Evolutionary conservation across 2,329 filamentous ascomycete species (phyloP).

Genomic region (Hypoxylon sp.): DNA sequence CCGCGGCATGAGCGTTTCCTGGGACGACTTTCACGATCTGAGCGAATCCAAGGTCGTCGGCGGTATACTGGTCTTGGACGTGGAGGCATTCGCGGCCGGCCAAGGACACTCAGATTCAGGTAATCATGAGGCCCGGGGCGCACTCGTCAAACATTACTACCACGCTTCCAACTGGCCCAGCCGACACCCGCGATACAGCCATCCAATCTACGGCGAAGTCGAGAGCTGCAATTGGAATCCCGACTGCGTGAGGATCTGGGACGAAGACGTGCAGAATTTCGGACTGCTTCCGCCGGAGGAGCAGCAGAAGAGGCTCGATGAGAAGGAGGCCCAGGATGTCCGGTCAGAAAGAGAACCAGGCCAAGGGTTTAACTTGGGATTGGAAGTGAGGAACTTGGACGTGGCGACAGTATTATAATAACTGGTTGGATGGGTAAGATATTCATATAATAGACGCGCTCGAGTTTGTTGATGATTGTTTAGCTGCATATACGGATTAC

Average conservation of each 20-base stretch:
- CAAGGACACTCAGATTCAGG: slow-evolving; percentile 78
- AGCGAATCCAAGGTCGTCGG: slow-evolving; percentile 71
- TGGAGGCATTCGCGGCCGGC: slow-evolving; percentile 71
- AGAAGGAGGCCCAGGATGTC: slow-evolving; percentile 43
- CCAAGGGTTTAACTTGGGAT: background rate
- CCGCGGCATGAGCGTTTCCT: slow-evolving; percentile 58
- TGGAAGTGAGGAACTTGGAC: slow-evolving; percentile 4
- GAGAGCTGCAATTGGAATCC: slow-evolving; percentile 75
- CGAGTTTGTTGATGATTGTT: no score
- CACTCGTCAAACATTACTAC: slow-evolving; percentile 77
- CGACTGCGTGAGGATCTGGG: slow-evolving; percentile 71
- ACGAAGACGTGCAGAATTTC: slow-evolving; percentile 68
- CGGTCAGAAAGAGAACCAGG: no score
- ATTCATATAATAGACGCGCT: no score
- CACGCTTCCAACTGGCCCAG: slow-evolving; percentile 77
- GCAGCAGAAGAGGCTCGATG: slow-evolving; percentile 62
- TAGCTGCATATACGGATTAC: background rate
- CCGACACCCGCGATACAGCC: slow-evolving; percentile 69
- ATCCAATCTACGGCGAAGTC: slow-evolving; percentile 74
- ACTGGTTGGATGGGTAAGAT: no score
- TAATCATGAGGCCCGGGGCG: slow-evolving; percentile 70
- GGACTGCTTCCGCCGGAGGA: slow-evolving; percentile 61
- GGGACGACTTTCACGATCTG: slow-evolving; percentile 71
- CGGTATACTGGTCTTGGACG: slow-evolving; percentile 71
- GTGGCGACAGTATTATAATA: background rate